These are phyloP conservation scores for Aspergillus floridensis DNA, from an alignment of 2,329 filamentous ascomycete genomes.

Conservation along the genomic window DNA sequence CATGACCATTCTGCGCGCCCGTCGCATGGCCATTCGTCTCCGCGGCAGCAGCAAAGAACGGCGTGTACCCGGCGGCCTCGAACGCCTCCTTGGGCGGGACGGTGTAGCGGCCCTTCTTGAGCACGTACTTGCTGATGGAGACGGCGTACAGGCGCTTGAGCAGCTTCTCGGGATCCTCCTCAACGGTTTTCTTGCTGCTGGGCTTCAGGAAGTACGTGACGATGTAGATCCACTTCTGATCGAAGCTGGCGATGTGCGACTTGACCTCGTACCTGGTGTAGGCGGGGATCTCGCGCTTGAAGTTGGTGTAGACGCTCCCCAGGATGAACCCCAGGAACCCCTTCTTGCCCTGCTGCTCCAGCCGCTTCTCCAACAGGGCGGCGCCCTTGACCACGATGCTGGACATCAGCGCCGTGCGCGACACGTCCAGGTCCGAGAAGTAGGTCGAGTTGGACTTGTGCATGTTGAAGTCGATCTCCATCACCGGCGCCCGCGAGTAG, in stretches of 20 bases:
- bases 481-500: constrained; percentile 61
- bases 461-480: constrained; percentile 80
- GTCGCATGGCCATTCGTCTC: constrained; percentile 12
- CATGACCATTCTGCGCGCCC: constrained; percentile 19
- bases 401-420: constrained; percentile 73
- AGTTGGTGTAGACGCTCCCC: constrained; percentile 68
- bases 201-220: constrained; percentile 66
- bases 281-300: constrained; percentile 67
- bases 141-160: constrained; percentile 66
- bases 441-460: constrained; percentile 81
- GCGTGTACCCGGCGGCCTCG: constrained; percentile 67
- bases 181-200: constrained; percentile 25
- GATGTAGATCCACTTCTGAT: constrained; percentile 75
- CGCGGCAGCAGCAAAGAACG: constrained; percentile 39
- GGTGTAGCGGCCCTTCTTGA: constrained; percentile 75
- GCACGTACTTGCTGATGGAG: constrained; percentile 72
- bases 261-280: constrained; percentile 69
- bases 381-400: constrained; percentile 60
- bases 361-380: constrained; percentile 47
- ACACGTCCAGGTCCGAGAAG: constrained; percentile 78
- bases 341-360: constrained; percentile 49
- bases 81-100: constrained; percentile 75
- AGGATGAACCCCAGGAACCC: constrained; percentile 61
- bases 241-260: constrained; percentile 66
- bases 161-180: constrained; percentile 31